Conservation (phyloP, 2,329 filamentous ascomycete species). For the Xylaria hypoxylon region DNA sequence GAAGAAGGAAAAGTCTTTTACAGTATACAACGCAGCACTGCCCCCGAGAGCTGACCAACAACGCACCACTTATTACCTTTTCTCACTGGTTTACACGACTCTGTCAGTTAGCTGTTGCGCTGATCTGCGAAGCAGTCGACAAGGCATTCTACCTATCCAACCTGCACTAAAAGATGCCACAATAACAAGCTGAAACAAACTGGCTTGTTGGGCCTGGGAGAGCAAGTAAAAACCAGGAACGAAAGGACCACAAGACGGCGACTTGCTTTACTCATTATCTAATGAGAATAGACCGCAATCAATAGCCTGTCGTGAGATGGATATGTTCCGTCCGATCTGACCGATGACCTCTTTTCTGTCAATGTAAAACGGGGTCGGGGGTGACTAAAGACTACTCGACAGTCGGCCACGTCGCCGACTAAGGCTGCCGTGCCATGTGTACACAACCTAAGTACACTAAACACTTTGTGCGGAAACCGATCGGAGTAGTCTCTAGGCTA, state of each 20-base stretch:
- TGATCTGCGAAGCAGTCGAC: not conserved
- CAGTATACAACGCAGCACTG: constrained; percentile 32
- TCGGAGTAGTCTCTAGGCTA: constrained; percentile 9
- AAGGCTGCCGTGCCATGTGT: constrained; percentile 19
- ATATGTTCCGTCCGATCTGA: not conserved
- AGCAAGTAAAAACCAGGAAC: not conserved
- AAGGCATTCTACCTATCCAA: too few species aligned
- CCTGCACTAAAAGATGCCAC: not conserved
- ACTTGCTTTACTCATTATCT: not conserved
- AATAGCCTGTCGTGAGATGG: constrained; percentile 3
- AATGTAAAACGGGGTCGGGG: constrained; percentile 14
- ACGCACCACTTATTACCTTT: not conserved
- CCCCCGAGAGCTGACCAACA: constrained; percentile 26
- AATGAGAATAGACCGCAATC: not conserved
- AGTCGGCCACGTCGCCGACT: constrained; percentile 26
- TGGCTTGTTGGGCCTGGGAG: not conserved
- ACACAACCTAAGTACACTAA: constrained; percentile 18
- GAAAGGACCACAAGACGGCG: not conserved
- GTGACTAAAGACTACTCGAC: constrained; percentile 7
- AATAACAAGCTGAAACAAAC: constrained; percentile 9
- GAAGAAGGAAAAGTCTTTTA: not conserved
- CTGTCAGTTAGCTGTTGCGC: constrained; percentile 6
- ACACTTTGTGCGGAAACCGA: constrained; percentile 17
- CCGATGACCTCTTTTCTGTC: constrained; percentile 4
- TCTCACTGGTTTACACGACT: constrained; percentile 7